A percentile compares a stretch with the other conserved stretches of the same genome.
These are phyloP conservation scores for Ogataea minuta DNA, from an alignment of 805 yeast species.

Conservation along the genomic window DNA sequence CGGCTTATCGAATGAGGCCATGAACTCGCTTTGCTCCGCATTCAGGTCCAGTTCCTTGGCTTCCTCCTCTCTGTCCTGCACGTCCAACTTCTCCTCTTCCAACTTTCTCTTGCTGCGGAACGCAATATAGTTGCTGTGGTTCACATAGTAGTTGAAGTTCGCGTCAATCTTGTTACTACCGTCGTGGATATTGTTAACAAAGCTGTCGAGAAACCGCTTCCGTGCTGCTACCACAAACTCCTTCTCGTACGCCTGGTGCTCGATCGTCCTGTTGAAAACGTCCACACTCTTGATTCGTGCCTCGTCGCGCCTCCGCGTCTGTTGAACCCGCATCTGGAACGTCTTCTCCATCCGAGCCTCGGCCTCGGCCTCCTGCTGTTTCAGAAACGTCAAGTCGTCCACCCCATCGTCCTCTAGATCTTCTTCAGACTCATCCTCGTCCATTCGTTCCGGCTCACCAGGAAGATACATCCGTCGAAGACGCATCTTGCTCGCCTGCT, in stretches of 20 bases:
- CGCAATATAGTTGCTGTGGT: slow-evolving; percentile 44
- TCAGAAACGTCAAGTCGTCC: slow-evolving; percentile 18
- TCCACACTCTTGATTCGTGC: slow-evolving; percentile 33
- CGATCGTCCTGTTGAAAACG: slow-evolving; percentile 33
- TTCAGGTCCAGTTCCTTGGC: slow-evolving; percentile 20
- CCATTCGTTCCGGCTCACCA: slow-evolving; percentile 25
- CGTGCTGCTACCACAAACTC: slow-evolving; percentile 23
- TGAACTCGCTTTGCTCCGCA: slow-evolving; percentile 17
- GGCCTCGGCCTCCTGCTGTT: slow-evolving; percentile 21
- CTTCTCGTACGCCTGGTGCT: slow-evolving; percentile 26
- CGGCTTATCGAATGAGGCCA: slow-evolving; percentile 22
- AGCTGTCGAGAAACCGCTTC: slow-evolving; percentile 27
- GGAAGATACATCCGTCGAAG: slow-evolving; percentile 41
- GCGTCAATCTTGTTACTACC: slow-evolving; percentile 33
- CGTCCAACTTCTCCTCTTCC: slow-evolving; percentile 46
- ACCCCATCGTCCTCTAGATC: slow-evolving; percentile 21
- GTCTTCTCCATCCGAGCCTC: slow-evolving; percentile 19
- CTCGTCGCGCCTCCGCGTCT: slow-evolving; percentile 25
- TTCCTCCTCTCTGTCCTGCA: slow-evolving; percentile 38
- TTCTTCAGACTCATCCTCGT: slow-evolving; percentile 28
- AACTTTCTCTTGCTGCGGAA: slow-evolving; percentile 35
- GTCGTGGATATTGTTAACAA: slow-evolving; percentile 27
- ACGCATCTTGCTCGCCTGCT: slow-evolving; percentile 46
- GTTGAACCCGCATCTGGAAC: slow-evolving; percentile 15
- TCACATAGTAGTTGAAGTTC: slow-evolving; percentile 36